A percentile compares a stretch with the other conserved stretches of the same genome.
Evolutionary conservation across 257 asterid genomes (phyloP).

Genomic region (Scutellaria baicalensis): DNA sequence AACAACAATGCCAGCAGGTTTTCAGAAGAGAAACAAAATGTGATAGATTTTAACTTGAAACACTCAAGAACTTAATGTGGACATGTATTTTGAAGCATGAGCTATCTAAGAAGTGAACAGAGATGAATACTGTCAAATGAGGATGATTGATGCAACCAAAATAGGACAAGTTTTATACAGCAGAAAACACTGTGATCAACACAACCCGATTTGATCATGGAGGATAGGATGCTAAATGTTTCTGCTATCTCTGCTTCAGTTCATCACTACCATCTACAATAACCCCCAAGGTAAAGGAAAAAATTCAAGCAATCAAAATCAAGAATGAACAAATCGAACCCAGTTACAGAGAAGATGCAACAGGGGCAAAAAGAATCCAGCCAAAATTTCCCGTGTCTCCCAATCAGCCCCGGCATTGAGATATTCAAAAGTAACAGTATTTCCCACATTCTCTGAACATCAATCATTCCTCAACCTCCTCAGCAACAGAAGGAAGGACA

Average conservation of each 20-base stretch:
- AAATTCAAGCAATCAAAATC: conserved; percentile 49
- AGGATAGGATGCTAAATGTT: conserved; percentile 18
- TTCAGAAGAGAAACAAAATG: no score
- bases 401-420: conserved; percentile 5
- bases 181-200: conserved; percentile 26
- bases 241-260: conserved; percentile 32
- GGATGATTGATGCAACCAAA: conserved; percentile 22
- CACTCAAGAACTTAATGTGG: no score
- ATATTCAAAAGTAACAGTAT: background rate
- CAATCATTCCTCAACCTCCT: conserved; percentile 54
- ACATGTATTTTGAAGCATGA: no score
- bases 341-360: conserved; percentile 32
- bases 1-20: no score
- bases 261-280: conserved; percentile 40
- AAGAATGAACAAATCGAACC: conserved; percentile 55
- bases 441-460: conserved; percentile 11
- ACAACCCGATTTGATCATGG: conserved; percentile 18
- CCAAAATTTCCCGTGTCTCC: conserved; percentile 4
- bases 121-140: conserved; percentile 6
- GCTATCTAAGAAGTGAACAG: background rate
- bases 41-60: no score
- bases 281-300: conserved; percentile 24
- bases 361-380: conserved; percentile 33
- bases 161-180: conserved; percentile 34
- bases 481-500: conserved; percentile 60